phyloP scores from a whole-genome alignment of 176 grass and related monocot genomes.

The Triticum urartu region DNA sequence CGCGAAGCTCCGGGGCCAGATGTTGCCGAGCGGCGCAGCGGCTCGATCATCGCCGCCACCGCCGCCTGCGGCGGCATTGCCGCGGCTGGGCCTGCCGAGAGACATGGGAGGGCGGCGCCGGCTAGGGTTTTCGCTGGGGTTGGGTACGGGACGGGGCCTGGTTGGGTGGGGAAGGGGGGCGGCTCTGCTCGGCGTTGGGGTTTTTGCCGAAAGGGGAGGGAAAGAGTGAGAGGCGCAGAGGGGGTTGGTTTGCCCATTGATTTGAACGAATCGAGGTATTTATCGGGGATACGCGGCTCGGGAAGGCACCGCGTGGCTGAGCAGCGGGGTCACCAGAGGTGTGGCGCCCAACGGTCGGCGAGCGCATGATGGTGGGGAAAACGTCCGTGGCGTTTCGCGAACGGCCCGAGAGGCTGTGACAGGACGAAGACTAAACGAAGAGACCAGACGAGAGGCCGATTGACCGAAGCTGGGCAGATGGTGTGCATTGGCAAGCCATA shows the following conservation, averaged over 20 bases:
- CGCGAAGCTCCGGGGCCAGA: too few species aligned
- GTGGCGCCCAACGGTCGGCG: not conserved
- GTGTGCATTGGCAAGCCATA: not conserved
- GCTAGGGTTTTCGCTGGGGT: slow-evolving; percentile 29
- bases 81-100: not conserved
- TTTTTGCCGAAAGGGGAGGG: slow-evolving; percentile 21
- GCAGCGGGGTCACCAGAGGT: accelerated
- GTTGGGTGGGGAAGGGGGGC: not conserved
- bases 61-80: not conserved
- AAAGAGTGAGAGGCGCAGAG: not conserved
- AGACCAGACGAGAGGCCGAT: not conserved
- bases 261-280: slow-evolving; percentile 30
- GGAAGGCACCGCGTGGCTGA: not conserved
- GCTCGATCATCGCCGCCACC: not conserved
- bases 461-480: not conserved
- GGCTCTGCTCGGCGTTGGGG: slow-evolving; percentile 12
- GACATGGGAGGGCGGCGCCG: not conserved
- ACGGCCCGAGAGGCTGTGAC: not conserved
- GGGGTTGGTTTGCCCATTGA: slow-evolving; percentile 13
- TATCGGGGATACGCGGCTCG: not conserved
- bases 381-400: not conserved
- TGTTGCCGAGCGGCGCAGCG: not conserved
- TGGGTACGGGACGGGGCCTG: not conserved
- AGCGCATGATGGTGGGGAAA: accelerated
- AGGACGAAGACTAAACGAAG: slow-evolving; percentile 1